Conservation (phyloP, 2,329 filamentous ascomycete species). For the Thielaviopsis euricoi region DNA sequence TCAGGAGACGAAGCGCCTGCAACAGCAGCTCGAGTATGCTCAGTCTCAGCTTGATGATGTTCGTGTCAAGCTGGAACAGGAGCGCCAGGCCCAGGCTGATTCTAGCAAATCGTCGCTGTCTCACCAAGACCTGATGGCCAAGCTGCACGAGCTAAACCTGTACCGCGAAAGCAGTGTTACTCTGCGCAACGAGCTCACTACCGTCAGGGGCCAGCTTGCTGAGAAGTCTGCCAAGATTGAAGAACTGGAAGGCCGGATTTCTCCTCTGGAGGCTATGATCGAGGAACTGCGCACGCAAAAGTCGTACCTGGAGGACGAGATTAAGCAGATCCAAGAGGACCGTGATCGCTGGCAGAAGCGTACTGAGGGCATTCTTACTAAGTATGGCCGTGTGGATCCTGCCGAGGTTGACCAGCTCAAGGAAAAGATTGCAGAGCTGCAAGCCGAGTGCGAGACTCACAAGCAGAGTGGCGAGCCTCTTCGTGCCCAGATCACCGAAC, state of each 20-base stretch:
- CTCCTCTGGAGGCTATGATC: constrained; percentile 67
- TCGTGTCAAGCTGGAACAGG: constrained; percentile 76
- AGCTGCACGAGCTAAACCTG: constrained; percentile 86
- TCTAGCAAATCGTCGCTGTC: constrained; percentile 56
- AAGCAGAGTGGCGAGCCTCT: constrained; percentile 33
- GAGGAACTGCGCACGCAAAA: constrained; percentile 69
- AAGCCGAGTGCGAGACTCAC: constrained; percentile 45
- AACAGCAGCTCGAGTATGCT: constrained; percentile 77
- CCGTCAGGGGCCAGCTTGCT: constrained; percentile 57
- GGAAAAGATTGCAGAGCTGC: constrained; percentile 50
- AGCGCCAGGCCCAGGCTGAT: constrained; percentile 62
- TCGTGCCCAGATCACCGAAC: constrained; percentile 35
- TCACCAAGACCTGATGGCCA: constrained; percentile 84
- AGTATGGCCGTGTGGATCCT: constrained; percentile 89
- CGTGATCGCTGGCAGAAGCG: constrained; percentile 92
- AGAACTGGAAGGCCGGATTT: constrained; percentile 55
- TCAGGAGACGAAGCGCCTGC: constrained; percentile 74
- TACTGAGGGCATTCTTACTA: constrained; percentile 86
- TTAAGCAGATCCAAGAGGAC: constrained; percentile 78
- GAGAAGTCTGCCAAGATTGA: constrained; percentile 62
- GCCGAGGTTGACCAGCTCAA: constrained; percentile 84
- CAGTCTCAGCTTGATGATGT: constrained; percentile 80
- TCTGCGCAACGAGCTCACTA: constrained; percentile 69
- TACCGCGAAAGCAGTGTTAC: constrained; percentile 92
- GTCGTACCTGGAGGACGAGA: constrained; percentile 68